Conservation (phyloP, 2,329 filamentous ascomycete species). For the Botrytis sinoallii region DNA sequence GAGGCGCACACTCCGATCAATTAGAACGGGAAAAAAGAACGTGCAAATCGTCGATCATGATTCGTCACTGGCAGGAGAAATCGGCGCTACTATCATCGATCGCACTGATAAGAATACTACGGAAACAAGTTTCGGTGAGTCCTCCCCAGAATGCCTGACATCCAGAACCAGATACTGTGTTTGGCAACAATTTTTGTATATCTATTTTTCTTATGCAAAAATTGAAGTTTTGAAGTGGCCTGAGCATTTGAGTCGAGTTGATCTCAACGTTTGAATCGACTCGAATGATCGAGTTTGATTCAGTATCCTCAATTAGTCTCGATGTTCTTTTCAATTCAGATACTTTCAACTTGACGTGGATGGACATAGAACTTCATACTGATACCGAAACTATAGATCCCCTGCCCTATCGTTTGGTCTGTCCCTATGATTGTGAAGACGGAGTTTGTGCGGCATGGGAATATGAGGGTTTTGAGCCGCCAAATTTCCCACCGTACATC, state of each 20-base stretch:
- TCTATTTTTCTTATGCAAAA: too few relatives aligned
- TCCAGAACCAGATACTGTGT: too few relatives aligned
- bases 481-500: neutral
- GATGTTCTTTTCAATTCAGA: too few relatives aligned
- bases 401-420: neutral
- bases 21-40: neutral
- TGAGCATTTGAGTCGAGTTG: too few relatives aligned
- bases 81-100: neutral
- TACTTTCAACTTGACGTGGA: too few relatives aligned
- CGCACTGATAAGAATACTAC: neutral
- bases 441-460: neutral
- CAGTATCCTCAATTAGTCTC: too few relatives aligned
- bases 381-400: neutral
- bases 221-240: too few relatives aligned
- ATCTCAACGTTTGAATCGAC: too few relatives aligned
- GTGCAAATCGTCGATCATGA: accelerated
- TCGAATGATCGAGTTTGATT: too few relatives aligned
- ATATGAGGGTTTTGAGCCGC: neutral
- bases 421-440: neutral
- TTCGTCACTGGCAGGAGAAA: too few relatives aligned
- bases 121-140: neutral
- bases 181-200: too few relatives aligned
- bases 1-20: neutral
- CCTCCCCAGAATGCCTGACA: too few relatives aligned
- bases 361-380: neutral